Percentiles rank a stretch among this genome's conserved stretches.
Conservation (phyloP, 208 protist species). For the Crithidia fasciculata region DNA sequence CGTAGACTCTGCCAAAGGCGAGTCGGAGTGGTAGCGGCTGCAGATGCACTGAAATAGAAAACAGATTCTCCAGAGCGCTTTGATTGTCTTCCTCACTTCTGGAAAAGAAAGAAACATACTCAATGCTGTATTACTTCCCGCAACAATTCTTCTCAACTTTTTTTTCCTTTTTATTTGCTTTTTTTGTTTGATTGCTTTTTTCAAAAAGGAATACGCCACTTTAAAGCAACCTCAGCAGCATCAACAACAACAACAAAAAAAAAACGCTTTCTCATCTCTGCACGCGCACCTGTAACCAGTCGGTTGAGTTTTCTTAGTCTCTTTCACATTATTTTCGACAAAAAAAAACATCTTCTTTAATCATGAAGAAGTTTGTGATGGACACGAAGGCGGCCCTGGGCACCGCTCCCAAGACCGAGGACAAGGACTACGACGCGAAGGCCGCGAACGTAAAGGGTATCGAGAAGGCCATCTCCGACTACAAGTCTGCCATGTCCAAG, state of each 20-base stretch:
- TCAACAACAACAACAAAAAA: background rate
- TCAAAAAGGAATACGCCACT: no score
- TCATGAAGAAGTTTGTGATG: conserved; percentile 63
- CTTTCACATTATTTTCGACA: background rate
- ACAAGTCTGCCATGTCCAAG: conserved; percentile 32
- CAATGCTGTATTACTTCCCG: no score
- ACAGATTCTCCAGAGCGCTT: no score
- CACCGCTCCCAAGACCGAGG: conserved; percentile 48
- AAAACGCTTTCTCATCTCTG: background rate
- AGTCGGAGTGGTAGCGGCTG: no score
- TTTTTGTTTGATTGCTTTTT: no score
- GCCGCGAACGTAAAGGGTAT: conserved; percentile 31
- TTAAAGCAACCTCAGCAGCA: background rate
- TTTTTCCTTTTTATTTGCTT: background rate
- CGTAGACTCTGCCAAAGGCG: no score
- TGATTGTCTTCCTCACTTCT: background rate
- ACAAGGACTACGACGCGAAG: conserved; percentile 50
- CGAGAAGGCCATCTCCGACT: conserved; percentile 25
- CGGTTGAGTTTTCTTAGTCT: background rate
- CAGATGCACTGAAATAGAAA: no score
- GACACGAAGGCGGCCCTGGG: conserved; percentile 44
- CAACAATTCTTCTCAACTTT: background rate
- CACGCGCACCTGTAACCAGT: background rate
- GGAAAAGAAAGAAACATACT: background rate
- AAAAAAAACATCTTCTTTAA: background rate